Evolutionary conservation across 2,329 filamentous ascomycete species (phyloP), one percentile per base, ranked within the genome.

Genomic region (Sporothrix humicola): DNA sequence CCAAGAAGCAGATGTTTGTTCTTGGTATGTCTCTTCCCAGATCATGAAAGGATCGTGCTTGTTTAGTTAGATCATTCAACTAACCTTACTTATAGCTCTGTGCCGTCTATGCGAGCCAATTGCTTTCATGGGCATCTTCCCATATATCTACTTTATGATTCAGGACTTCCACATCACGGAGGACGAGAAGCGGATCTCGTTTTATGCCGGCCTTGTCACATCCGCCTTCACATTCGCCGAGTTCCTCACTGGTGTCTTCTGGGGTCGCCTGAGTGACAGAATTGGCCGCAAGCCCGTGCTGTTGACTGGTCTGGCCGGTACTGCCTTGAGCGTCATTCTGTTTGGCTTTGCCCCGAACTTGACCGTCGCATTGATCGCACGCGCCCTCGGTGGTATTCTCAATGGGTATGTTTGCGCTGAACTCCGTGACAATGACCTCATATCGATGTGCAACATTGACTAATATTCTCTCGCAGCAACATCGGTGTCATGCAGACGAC

Each of bases 91-190:
- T 37, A 58, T 76, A 97, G 95, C 94, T 63, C 87, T 97, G 79
- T 97, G 95, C 84, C 92, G 96, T 80, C 95, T 99, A 85, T 98
- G 94, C 86, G 96, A 99, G 82, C 96, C 96, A 71, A 98, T 99
- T 82, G 96, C 96, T 6, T 98, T 99, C 87, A 98, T 98, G 94
- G 98, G 95, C 72, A 98, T 98, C 78, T 98, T 99, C 81, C 96
- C 96, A 1, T 99, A 98, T 82, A 94, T 97, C 78, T 98, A 97
- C 85, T 95, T 93, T 85, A 98, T 99, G 96, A 92, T 98, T 78
- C 87, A 94, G 79, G 94, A 94, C 75, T 98, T 98, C 83, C 87
- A 93, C 79, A 91, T 97, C 80, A 93, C 94, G 76, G 86, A 93
- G 65, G 90, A 94, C 80, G 86, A 92, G 76, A 90, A 88, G 78